Base-by-base conservation (phyloP, 1,284 basidiomycete genomes). In the Heliocybe sulcata region DNA sequence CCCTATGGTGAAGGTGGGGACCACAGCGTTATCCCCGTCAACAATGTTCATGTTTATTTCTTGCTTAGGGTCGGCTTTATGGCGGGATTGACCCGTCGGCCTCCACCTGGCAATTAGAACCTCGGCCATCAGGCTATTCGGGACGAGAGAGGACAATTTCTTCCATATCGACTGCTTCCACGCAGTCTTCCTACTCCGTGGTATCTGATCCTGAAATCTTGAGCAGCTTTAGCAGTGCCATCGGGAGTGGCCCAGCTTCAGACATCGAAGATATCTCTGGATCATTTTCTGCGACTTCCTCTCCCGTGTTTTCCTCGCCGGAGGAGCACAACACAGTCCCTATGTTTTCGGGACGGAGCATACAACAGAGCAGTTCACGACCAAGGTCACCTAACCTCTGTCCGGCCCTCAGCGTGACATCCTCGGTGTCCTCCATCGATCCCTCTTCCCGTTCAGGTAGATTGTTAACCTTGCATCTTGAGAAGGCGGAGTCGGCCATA, bases 121-220 rank as follows among this genome's bases (percentile, higher is more conserved):
- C 83, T n/a, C 79, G 77, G 27, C 67, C 72, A 16, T 73, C 76
- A 26, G 72, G 74, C 12, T 72, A 75, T 48, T 77, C 80, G 0
- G 71, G 75, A 14, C 73, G 88, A 61, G 84, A 85, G 57, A 82
- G 87, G 22, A 89, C 87, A 0, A 81, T 80, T 1, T 90, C 88
- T 19, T 83, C 84, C 2, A 74, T 82, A 3, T 90, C 87, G 2
- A 86, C 86, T 3, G 70, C 81, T 0, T 90, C 87, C 6, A 85
- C 84, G 0, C 85, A 81, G 38, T 90, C 88, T 9, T 90, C 87
- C 0, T 90, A 83, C 60, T 87, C 88, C 1, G 76, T 88, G 54
- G 74, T 91, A 2, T 89, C 88, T 11, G 88, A 90, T 59, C 81
- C 81, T 1, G 87, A 90, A 59, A 84, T 90, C 53, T 87, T 87